Base-by-base conservation (phyloP, 352 stramenopile genomes). In the Globisporangium orthogonon region DNA sequence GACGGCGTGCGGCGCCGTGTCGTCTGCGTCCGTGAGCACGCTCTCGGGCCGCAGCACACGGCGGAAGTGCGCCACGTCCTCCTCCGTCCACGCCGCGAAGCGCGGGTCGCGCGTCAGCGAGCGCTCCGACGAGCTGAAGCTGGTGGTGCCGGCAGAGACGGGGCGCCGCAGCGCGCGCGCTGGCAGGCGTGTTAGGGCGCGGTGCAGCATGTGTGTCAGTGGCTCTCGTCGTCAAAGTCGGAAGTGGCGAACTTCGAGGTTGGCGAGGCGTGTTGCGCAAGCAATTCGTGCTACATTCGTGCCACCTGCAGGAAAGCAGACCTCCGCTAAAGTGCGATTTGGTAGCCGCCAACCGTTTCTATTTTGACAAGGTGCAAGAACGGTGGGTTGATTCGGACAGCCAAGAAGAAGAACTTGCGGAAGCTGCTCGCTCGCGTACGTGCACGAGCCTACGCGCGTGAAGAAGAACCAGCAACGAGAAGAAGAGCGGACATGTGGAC, bases 11-110 rank as follows among this genome's bases (percentile, higher is more conserved):
- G 76, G 29, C 43, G 73, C 73, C 18, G 83, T 89, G 56, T 90
- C 80, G 46, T 94, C 83, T 10, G 63, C 30, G 6, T 84, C 71
- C 0, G 76, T 90, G 43, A 93, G 78, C 50, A 91, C 84, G 47
- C 61, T 70, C 63, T 83, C 71, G 30, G 78, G 69, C 10, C 35
- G 72, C 37, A 91, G 71, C 11, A 94, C 63, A 18, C 73, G 54
- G 41, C 79, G 70, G 64, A 94, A 91, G 62, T 78, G 84, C 31
- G 52, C 47, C 56, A 89, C 74, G 63, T 94, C 81, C 13, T 73
- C 60, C 5, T 82, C 76, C 13, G 60, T 81, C 76, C 83, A 89
- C n/a, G 63, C 73, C 15, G 74, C 73, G 49, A 77, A 80, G 14
- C 63, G 49, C 7, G 73, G 46, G 54, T 81, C 78, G 18, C 74